A percentile compares a stretch with the other conserved stretches of the same genome.
Evolutionary conservation across 2,329 filamentous ascomycete genomes (phyloP).

Genomic region (Nemania sp.): DNA sequence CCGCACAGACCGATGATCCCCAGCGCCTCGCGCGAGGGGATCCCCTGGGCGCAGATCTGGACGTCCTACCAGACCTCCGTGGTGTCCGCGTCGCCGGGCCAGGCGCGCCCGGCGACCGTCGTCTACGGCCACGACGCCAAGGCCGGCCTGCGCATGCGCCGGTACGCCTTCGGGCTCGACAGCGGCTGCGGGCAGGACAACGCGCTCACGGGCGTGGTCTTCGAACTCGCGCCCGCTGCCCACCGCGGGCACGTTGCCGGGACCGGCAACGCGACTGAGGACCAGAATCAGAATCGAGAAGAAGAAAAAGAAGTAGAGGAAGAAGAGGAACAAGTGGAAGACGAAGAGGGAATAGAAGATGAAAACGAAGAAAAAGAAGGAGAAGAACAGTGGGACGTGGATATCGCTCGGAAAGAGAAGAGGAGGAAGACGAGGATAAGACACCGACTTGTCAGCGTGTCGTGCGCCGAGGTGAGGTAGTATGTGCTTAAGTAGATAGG

Average conservation of each 20-base stretch:
- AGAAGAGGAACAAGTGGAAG: neutral
- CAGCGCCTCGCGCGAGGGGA: slow-evolving; percentile 50
- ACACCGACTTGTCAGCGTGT: slow-evolving; percentile 25
- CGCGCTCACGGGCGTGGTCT: slow-evolving; percentile 75
- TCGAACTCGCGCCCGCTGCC: slow-evolving; percentile 50
- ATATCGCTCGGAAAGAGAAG: neutral
- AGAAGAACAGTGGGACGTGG: neutral
- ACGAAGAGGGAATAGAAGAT: slow-evolving; percentile 2
- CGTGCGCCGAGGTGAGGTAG: slow-evolving; percentile 4
- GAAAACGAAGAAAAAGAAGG: neutral
- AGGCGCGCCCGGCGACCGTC: slow-evolving; percentile 54
- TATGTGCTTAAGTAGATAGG: neutral
- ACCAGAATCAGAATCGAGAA: too few species aligned
- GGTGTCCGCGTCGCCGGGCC: slow-evolving; percentile 2
- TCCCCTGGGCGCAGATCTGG: slow-evolving; percentile 70
- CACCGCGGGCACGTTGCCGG: too few species aligned
- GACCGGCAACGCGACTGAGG: too few species aligned
- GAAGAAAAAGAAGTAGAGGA: slow-evolving; percentile 1
- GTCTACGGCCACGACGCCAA: slow-evolving; percentile 88
- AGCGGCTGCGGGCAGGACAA: slow-evolving; percentile 79
- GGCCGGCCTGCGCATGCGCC: slow-evolving; percentile 61
- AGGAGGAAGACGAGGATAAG: slow-evolving; percentile 4
- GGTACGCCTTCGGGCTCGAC: slow-evolving; percentile 84
- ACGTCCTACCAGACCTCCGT: slow-evolving; percentile 51
- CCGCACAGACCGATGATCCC: slow-evolving; percentile 10